phyloP scores from a whole-genome alignment of 2,329 filamentous ascomycete species.

The Botrytis medusae region DNA sequence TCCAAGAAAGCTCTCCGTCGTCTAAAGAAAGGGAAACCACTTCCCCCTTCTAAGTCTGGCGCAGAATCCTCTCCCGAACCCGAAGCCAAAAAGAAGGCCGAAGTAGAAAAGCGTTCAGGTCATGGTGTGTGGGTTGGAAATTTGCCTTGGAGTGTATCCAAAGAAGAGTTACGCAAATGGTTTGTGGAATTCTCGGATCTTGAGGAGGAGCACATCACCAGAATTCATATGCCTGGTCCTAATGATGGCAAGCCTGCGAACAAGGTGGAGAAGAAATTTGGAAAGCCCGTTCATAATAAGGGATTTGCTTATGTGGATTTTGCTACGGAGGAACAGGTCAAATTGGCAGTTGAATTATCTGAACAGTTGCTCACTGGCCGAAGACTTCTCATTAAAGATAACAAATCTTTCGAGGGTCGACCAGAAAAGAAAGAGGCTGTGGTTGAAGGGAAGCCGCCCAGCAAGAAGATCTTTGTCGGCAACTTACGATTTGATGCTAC shows the following conservation, averaged over 20 bases:
- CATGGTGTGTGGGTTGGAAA: constrained; percentile 97
- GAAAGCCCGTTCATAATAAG: constrained; percentile 59
- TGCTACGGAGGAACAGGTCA: constrained; percentile 59
- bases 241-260: constrained; percentile 44
- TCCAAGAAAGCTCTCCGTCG: constrained; percentile 91
- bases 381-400: constrained; percentile 87
- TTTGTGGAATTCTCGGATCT: constrained; percentile 71
- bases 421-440: constrained; percentile 58
- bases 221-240: constrained; percentile 59
- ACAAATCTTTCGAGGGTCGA: constrained; percentile 86
- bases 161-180: constrained; percentile 74
- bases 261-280: constrained; percentile 37
- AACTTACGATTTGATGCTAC: constrained; percentile 82
- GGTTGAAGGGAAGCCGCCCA: constrained; percentile 60
- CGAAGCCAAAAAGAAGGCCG: constrained; percentile 43
- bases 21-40: constrained; percentile 77
- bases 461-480: constrained; percentile 83
- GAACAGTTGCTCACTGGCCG: constrained; percentile 77
- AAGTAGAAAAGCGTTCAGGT: constrained; percentile 64
- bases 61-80: constrained; percentile 43
- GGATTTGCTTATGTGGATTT: constrained; percentile 98
- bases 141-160: constrained; percentile 77
- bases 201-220: constrained; percentile 70
- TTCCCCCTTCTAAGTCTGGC: constrained; percentile 47
- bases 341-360: constrained; percentile 79